phyloP scores from a whole-genome alignment of 768 basidiomycete genomes.

The Holtermanniella nyarrowii region DNA sequence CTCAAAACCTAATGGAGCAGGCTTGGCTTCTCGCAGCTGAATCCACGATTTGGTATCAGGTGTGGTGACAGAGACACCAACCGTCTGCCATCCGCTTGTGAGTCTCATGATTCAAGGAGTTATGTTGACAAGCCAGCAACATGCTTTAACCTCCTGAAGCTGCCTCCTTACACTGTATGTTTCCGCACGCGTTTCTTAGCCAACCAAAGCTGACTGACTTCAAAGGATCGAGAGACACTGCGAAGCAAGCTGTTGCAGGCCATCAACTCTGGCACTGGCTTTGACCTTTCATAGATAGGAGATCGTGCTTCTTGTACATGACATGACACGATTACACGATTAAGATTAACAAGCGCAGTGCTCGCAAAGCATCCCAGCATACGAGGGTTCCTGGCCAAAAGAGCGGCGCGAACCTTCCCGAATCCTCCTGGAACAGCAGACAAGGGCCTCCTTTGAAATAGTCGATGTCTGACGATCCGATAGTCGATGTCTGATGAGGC shows the following conservation, averaged over 20 bases:
- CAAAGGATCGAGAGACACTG: conserved; percentile 57
- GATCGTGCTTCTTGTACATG: neutral
- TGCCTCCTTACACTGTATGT: too few relatives aligned
- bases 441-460: too few relatives aligned
- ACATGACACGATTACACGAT: too few relatives aligned
- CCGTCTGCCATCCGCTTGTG: conserved; percentile 35
- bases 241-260: conserved; percentile 72
- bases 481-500: too few relatives aligned
- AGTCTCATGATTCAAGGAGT: neutral
- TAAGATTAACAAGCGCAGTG: too few relatives aligned
- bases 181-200: neutral
- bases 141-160: conserved; percentile 87
- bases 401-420: too few relatives aligned
- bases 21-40: conserved; percentile 45
- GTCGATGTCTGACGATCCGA: too few relatives aligned
- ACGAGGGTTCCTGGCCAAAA: too few relatives aligned
- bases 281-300: conserved; percentile 64
- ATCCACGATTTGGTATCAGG: conserved; percentile 79
- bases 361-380: too few relatives aligned
- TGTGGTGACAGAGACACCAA: conserved; percentile 59
- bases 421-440: too few relatives aligned
- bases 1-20: conserved; percentile 6
- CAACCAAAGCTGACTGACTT: conserved; percentile 48
- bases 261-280: conserved; percentile 78
- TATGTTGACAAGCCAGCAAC: conserved; percentile 50